Percentiles rank a stretch among this genome's conserved stretches.
Conservation (phyloP, 345 rosid species). For the Lepidium sativum region DNA sequence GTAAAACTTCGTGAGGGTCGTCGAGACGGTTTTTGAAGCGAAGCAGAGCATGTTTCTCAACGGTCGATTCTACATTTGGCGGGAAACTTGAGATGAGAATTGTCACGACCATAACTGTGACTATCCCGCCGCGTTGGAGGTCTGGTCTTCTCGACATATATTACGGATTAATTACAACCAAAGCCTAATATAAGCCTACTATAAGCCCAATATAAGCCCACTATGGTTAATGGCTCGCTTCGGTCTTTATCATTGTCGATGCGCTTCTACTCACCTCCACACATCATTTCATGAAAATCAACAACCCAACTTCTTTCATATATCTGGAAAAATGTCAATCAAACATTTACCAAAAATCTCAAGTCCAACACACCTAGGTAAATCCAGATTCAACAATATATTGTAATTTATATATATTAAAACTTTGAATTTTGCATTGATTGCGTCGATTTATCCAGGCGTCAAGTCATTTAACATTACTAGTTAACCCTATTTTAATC, state of each 20-base stretch:
- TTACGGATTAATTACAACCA: neutral
- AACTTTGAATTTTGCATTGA: no score
- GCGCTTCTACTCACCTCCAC: neutral
- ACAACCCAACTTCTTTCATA: constrained; percentile 1
- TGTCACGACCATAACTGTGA: neutral
- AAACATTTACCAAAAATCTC: no score
- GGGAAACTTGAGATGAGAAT: constrained; percentile 26
- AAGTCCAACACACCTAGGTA: no score
- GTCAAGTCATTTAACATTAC: no score
- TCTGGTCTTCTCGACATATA: constrained; percentile 14
- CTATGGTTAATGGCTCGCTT: neutral
- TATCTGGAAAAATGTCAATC: no score
- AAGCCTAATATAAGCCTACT: no score
- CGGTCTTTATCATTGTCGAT: neutral
- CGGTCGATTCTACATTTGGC: constrained; percentile 29
- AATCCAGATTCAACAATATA: no score
- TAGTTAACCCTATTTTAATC: no score
- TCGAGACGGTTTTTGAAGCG: constrained; percentile 48
- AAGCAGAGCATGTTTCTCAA: constrained; percentile 56
- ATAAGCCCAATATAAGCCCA: no score
- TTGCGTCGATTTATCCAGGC: no score
- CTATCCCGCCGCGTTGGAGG: neutral
- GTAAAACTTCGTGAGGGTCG: constrained; percentile 48
- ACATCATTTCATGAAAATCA: neutral
- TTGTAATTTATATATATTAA: no score